Evolutionary conservation across 768 basidiomycete genomes (phyloP).

Genomic region (Rhizopogon vinicolor): DNA sequence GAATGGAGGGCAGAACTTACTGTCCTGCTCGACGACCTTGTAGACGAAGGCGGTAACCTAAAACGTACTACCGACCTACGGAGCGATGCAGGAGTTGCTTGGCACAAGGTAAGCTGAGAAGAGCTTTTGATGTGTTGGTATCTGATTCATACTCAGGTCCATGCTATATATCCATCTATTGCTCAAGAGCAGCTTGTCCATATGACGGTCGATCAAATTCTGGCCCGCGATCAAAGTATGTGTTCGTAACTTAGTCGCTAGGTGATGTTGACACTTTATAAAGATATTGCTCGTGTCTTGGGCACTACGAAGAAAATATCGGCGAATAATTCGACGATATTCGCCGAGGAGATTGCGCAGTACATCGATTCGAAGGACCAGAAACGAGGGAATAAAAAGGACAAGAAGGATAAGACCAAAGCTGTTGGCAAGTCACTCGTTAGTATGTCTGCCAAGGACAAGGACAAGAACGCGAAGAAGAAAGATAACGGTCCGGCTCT

Average conservation of each 20-base stretch:
- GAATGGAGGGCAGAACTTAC: conserved; percentile 58
- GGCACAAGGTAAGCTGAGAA: conserved; percentile 44
- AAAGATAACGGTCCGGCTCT: conserved; percentile 37
- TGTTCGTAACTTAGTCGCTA: not conserved
- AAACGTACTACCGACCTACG: conserved; percentile 51
- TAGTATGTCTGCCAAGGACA: conserved; percentile 20
- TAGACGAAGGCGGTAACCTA: conserved; percentile 53
- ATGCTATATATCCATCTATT: conserved; percentile 56
- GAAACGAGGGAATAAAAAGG: conserved; percentile 42
- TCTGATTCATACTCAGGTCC: conserved; percentile 35
- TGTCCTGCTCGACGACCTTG: conserved; percentile 52
- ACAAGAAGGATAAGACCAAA: conserved; percentile 25
- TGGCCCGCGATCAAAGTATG: conserved; percentile 43
- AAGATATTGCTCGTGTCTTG: conserved; percentile 42
- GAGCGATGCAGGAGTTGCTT: conserved; percentile 57
- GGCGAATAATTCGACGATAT: conserved; percentile 46
- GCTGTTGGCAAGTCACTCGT: not conserved
- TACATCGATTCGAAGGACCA: conserved; percentile 63
- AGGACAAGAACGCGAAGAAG: conserved; percentile 23
- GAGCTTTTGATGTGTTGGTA: not conserved
- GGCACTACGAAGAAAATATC: conserved; percentile 51
- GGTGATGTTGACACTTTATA: not conserved
- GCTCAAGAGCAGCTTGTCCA: conserved; percentile 41
- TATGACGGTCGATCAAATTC: conserved; percentile 49
- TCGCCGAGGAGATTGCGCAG: conserved; percentile 51